Base-by-base conservation (phyloP, 2,329 filamentous ascomycete species). In the Ophiostoma quercus region DNA sequence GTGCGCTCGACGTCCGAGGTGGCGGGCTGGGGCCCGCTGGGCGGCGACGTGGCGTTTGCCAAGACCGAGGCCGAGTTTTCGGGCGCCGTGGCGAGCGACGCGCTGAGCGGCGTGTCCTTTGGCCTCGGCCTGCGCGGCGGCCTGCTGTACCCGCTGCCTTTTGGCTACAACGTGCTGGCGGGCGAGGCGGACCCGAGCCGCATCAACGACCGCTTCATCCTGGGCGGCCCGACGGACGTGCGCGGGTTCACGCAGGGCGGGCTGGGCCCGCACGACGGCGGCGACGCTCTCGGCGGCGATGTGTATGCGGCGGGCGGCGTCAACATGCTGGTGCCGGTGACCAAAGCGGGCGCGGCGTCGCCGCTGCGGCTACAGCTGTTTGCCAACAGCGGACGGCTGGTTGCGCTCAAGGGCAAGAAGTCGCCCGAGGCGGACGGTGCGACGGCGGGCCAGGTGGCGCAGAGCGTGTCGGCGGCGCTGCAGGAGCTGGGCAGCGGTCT, bases 191-290 rank as follows among this genome's bases (percentile, higher is more conserved):
- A 85, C 32, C 87, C 90, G 4, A 96, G 92, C 74, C 88, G 92
- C 39, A 86, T 98, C 76, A 97, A 96, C 77, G 95, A 99, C 79
- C 92, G 95, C 63, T 99, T 99, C 82, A 88, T 93, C 76, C 90
- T 99, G 41, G 95, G 95, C 62, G 95, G 95, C 0, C 94, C 95
- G 3, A 97, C 93, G 2, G 94, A 97, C 77, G 92, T 99, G 16
- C 91, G 95, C 69, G 95, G 95, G 1, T 99, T 99, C 84, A 89
- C 92, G 71, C 86, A 96, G 29, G 91, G 90, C 25, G 95, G 95
- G 1, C 84, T 99, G 6, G 95, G 95, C 9, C 94, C 95, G 3
- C 90, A 91, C 73, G 94, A 98, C 76, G 92, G 93, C 1, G 79
- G 83, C 22, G 94, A 99, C 79, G 89, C 94, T 0, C 88, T 97